These are phyloP conservation scores for Syncephalis fuscata DNA, from an alignment of 371 early-diverging fungal species.

Conservation along the genomic window DNA sequence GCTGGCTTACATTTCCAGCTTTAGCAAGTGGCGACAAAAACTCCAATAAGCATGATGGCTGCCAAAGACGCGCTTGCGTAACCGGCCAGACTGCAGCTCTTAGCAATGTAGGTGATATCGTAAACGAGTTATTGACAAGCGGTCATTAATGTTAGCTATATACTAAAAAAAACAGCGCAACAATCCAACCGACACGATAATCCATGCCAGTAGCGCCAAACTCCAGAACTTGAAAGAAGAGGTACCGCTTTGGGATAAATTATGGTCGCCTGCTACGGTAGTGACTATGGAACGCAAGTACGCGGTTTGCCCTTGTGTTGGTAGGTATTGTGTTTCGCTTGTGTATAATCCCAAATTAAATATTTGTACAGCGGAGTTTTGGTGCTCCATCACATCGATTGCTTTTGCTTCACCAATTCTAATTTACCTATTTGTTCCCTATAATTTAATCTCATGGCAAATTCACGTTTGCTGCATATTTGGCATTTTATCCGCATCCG, in stretches of 20 bases:
- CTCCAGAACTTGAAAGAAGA: no score
- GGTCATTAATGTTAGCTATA: no score
- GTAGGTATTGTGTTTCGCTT: not conserved
- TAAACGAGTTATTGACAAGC: no score
- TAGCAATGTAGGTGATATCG: no score
- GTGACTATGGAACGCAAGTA: slow-evolving; percentile 6
- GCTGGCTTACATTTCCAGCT: no score
- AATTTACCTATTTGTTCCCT: slow-evolving; percentile 13
- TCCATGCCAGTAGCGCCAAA: no score
- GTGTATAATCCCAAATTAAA: slow-evolving; percentile 2
- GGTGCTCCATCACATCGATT: slow-evolving; percentile 21
- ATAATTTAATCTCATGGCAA: slow-evolving; percentile 11
- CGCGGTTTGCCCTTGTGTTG: not conserved
- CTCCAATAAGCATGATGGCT: no score
- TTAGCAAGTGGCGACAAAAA: no score
- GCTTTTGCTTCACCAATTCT: slow-evolving; percentile 20
- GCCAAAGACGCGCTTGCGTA: no score
- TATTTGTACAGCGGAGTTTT: slow-evolving; percentile 19
- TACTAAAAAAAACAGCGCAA: no score
- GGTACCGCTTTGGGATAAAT: not conserved
- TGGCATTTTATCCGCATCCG: slow-evolving; percentile 13
- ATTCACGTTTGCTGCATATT: slow-evolving; percentile 15
- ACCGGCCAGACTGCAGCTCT: no score
- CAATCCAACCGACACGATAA: no score
- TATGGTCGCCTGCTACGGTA: slow-evolving; percentile 1